Evolutionary conservation across 2,329 filamentous ascomycete genomes (phyloP), one percentile per base, ranked within the genome.

Genomic region (Sporothrix pallida): DNA sequence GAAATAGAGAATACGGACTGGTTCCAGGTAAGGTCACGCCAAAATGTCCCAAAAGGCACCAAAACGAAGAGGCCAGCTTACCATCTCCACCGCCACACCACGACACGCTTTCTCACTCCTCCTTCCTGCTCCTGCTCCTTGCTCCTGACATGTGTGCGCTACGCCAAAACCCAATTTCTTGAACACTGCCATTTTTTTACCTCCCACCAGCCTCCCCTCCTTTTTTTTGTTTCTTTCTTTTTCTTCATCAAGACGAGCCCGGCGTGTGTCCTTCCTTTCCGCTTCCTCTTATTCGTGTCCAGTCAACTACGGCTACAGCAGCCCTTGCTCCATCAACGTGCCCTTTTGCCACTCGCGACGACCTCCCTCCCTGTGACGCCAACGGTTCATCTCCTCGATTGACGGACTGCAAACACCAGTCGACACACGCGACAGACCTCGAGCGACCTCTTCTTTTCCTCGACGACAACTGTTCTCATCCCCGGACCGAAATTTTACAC

Each of bases 21-120:
- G 23, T 26, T 26, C 23, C 23, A 26, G 23, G 37, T 37, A 63
- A 50, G 23, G 63, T 31, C 46, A 54, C 65, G 46, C 65, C 65
- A 52, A 54, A 26, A 26, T 3, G 26, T 37, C 20, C 20, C 68
- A 63, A 26, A 56, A 31, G 23, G 10, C 12, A 44, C 12, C 62
- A 23, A 46, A 20, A 52, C 46, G 69, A 76, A 77, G 70, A 78
- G 77, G 77, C 77, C 77, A 78, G 77, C 77, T 78, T 72, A 72
- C 75, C 68, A 72, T 75, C 72, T 74, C 70, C 72, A 65, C 69
- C 69, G 63, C 62, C 70, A 73, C 74, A 72, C 56, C 50, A 23
- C 62, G 70, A 72, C 71, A 70, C 68, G 72, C 71, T 15, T 44
- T 60, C 71, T 65, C 52, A 67, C 26, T 52, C n/a, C 42, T 62